These are phyloP conservation scores for Emmonsia crescens DNA, from an alignment of 2,329 filamentous ascomycete species.

Conservation along the genomic window DNA sequence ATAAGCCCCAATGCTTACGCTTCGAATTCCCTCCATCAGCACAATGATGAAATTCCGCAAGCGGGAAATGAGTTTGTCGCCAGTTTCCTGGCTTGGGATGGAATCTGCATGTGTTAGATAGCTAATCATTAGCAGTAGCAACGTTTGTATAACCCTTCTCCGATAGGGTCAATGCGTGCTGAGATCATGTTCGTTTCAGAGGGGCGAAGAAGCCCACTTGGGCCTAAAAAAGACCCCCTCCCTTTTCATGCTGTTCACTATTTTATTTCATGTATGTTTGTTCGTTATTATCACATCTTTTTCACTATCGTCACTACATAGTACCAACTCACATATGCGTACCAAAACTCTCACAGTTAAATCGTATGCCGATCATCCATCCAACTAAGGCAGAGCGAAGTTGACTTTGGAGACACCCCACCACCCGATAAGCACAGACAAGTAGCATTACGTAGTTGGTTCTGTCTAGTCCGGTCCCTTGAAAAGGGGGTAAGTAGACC, in stretches of 20 bases:
- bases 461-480: background rate
- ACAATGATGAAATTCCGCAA: background rate
- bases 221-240: background rate
- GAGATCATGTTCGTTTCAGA: background rate
- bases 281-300: background rate
- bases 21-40: background rate
- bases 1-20: background rate
- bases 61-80: too few species aligned
- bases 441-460: background rate
- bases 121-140: background rate
- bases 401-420: background rate
- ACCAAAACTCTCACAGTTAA: background rate
- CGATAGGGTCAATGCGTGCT: too few species aligned
- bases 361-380: background rate
- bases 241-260: background rate
- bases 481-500: background rate
- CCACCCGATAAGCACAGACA: background rate
- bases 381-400: background rate
- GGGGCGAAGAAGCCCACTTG: background rate
- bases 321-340: background rate
- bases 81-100: too few species aligned
- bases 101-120: too few species aligned
- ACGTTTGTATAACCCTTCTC: too few species aligned
- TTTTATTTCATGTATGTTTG: background rate
- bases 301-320: background rate